These are phyloP conservation scores for Moringa oleifera DNA, from an alignment of 345 rosid species.

Conservation along the genomic window DNA sequence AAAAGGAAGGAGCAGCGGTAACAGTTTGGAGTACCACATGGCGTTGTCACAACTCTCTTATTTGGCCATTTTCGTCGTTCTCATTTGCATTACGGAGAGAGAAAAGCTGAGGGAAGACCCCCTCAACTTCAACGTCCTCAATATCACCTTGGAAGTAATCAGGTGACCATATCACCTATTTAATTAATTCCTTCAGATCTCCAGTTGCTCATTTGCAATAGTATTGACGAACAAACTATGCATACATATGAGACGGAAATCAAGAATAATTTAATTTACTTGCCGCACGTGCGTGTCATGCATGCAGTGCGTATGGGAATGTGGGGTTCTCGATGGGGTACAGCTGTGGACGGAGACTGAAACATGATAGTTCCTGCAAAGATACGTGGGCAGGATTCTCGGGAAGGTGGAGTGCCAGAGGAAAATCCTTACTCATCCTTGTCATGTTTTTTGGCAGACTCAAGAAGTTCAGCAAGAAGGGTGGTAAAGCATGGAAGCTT, in stretches of 20 bases:
- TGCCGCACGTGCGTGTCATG: neutral
- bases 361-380: constrained; percentile 20
- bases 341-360: constrained; percentile 40
- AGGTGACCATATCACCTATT: constrained; percentile 28
- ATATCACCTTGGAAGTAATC: constrained; percentile 52
- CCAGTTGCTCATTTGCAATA: no score
- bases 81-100: constrained; percentile 48
- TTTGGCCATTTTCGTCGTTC: constrained; percentile 36
- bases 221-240: no score
- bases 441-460: constrained; percentile 64
- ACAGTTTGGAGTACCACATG: no score
- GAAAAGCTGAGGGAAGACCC: constrained; percentile 45
- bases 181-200: neutral
- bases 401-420: constrained; percentile 50
- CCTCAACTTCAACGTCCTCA: constrained; percentile 51
- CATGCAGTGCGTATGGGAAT: constrained; percentile 57
- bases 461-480: constrained; percentile 34
- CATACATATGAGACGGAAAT: no score
- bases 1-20: neutral
- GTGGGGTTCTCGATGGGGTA: constrained; percentile 62
- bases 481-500: constrained; percentile 49
- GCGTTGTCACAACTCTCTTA: constrained; percentile 40
- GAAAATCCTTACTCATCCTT: constrained; percentile 38
- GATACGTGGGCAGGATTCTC: constrained; percentile 40
- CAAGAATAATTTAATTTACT: neutral